Evolutionary conservation across 805 yeast species (phyloP), one percentile per base, ranked within the genome.

Genomic region (Wickerhamiella parazyma): DNA sequence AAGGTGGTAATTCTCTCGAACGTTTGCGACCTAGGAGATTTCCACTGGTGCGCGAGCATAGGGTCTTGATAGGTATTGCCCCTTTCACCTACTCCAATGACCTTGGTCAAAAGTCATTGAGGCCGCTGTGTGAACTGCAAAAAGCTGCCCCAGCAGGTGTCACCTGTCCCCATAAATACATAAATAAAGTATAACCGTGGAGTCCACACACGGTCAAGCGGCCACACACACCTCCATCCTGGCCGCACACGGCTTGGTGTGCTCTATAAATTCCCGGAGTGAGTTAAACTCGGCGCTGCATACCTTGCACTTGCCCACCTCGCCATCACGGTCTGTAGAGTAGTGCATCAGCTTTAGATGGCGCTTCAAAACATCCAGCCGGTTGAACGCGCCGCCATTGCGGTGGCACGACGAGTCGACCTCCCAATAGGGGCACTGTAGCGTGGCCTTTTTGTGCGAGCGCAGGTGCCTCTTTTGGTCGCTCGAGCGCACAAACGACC

Each of bases 351-450:
- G 65, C 42, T 73, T 67, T 44, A 81, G 62, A 59, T 81, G 91
- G 36, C 91, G 67, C 51, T 80, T 80, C 49, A 80, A 63, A 24
- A 81, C 87, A 54, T 81, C 91, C 47, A 79, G 61, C 36, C 91
- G 66, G 52, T 75, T 76, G 61, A 81, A 81, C 0, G 83, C 72
- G 12, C 89, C 87, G 17, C 80, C 83, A 50, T 78, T 79, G 44
- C 80, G 67, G 58, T 80, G 91, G 56, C 87, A 80, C 6, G 80
- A 72, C 3, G 78, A 75, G 51, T 76, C 81, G 20, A 69, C 65
- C 44, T 68, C 67, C 81, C 82, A 79, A 60, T 69, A 80, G 2
- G 89, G 89, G 55, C 89, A 80, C 49, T 73, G 78, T 53, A 75
- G 75, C 46, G 68, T 69, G 2, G 87, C 87, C 40, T 72, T 68